Conservation (phyloP, 202 grass and related monocot species). For the Setaria italica region DNA sequence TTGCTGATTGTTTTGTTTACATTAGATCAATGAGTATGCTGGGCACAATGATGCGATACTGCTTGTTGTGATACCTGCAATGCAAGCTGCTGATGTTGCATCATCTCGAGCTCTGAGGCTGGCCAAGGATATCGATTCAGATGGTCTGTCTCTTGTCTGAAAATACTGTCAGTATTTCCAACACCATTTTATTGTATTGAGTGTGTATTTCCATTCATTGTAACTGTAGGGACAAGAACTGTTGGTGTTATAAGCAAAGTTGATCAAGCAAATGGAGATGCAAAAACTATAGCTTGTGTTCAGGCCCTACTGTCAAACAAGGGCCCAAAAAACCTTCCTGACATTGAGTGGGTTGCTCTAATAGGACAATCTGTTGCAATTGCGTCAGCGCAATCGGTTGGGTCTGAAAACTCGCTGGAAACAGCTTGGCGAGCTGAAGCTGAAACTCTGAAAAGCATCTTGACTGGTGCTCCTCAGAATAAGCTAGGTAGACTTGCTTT, state of each 20-base stretch:
- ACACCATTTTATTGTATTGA: background rate
- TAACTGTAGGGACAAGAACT: conserved; percentile 69
- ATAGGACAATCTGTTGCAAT: conserved; percentile 78
- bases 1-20: conserved; percentile 34
- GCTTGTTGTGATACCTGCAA: conserved; percentile 69
- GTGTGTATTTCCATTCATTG: conserved; percentile 27
- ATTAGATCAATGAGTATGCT: conserved; percentile 73
- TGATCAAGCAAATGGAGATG: conserved; percentile 74
- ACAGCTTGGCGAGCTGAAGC: conserved; percentile 75
- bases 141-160: conserved; percentile 57
- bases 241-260: conserved; percentile 81
- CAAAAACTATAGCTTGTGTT: conserved; percentile 74
- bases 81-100: conserved; percentile 70
- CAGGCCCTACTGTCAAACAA: conserved; percentile 66
- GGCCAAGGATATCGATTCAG: conserved; percentile 81
- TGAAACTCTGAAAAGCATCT: conserved; percentile 77
- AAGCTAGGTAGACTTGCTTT: conserved; percentile 75
- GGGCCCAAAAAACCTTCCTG: conserved; percentile 67
- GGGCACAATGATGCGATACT: conserved; percentile 81
- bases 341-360: conserved; percentile 78
- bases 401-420: conserved; percentile 78
- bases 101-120: conserved; percentile 70
- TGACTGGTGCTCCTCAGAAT: conserved; percentile 61
- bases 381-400: conserved; percentile 69
- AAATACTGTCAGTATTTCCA: conserved; percentile 12